Evolutionary conservation across 208 protist genomes (phyloP).

Genomic region (Spongospora subterranea): DNA sequence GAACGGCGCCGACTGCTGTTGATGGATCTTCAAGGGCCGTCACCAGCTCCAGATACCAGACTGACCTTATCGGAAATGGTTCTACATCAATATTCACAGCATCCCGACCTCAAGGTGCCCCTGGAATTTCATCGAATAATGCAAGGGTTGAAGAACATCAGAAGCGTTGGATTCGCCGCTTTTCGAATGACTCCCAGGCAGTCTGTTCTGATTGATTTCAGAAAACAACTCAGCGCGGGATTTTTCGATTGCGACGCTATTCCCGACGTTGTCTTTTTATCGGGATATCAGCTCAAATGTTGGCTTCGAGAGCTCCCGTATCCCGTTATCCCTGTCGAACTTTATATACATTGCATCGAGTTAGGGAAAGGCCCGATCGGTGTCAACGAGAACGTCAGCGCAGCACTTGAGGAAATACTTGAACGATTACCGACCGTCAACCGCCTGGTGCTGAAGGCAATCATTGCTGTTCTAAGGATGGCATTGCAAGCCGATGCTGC

Average conservation of each 20-base stretch:
- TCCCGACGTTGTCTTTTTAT: neutral
- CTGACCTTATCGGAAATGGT: neutral
- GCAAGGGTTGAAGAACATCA: neutral
- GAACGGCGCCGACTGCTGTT: neutral
- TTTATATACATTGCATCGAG: neutral
- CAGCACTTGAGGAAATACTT: neutral
- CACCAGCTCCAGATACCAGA: neutral
- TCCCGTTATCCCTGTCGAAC: neutral
- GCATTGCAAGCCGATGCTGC: neutral
- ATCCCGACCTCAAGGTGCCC: neutral
- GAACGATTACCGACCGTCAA: neutral
- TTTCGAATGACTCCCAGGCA: neutral
- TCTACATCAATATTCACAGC: neutral
- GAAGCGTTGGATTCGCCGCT: neutral
- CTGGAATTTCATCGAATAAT: neutral
- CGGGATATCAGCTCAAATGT: slow-evolving; percentile 2
- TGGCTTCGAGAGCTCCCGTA: slow-evolving; percentile 22
- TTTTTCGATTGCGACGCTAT: neutral
- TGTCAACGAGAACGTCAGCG: neutral
- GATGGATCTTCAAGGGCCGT: neutral
- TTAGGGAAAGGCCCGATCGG: slow-evolving; percentile 10
- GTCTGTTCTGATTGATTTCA: neutral
- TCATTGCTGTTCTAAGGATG: neutral
- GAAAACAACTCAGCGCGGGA: neutral
- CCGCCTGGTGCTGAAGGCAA: neutral